Evolutionary conservation across 148 eudicot genomes (phyloP).

Genomic region (Rhododendron mucronatum): DNA sequence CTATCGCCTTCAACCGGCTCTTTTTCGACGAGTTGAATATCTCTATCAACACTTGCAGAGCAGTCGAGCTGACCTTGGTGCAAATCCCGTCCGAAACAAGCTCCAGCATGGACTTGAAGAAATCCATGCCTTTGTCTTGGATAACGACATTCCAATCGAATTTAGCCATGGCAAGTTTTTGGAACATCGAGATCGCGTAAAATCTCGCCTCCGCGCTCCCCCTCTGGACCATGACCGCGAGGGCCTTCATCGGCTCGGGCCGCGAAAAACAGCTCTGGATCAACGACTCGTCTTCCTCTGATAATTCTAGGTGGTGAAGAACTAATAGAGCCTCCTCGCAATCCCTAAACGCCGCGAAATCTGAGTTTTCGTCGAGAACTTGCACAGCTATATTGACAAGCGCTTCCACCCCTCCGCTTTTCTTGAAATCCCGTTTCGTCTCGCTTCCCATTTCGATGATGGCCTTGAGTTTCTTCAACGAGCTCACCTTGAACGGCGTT

Average conservation of each 20-base stretch:
- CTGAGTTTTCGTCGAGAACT: slow-evolving; percentile 28
- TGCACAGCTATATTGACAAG: slow-evolving; percentile 28
- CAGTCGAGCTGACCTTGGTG: slow-evolving; percentile 37
- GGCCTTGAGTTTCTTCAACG: slow-evolving; percentile 25
- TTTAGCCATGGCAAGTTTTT: slow-evolving; percentile 23
- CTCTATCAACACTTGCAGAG: slow-evolving; percentile 29
- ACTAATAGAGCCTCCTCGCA: slow-evolving; percentile 45
- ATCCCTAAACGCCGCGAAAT: slow-evolving; percentile 39
- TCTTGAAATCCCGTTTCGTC: slow-evolving; percentile 18
- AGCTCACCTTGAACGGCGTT: slow-evolving; percentile 44
- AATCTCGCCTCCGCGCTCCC: slow-evolving; percentile 41
- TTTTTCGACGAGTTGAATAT: slow-evolving; percentile 32
- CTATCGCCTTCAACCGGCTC: slow-evolving; percentile 32
- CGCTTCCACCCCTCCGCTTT: slow-evolving; percentile 27
- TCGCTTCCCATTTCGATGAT: slow-evolving; percentile 30
- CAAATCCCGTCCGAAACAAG: slow-evolving; percentile 41
- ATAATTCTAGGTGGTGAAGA: slow-evolving; percentile 12
- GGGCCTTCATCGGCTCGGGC: slow-evolving; percentile 28
- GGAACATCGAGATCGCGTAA: slow-evolving; percentile 30
- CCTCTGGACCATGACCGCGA: slow-evolving; percentile 39
- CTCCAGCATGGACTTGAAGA: slow-evolving; percentile 45
- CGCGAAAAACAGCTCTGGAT: slow-evolving; percentile 10
- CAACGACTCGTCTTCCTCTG: slow-evolving; percentile 24
- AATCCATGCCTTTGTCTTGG: slow-evolving; percentile 37
- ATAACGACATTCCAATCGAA: slow-evolving; percentile 23